Conservation (phyloP, 2,329 filamentous ascomycete genomes). For the Claviceps pusilla region DNA sequence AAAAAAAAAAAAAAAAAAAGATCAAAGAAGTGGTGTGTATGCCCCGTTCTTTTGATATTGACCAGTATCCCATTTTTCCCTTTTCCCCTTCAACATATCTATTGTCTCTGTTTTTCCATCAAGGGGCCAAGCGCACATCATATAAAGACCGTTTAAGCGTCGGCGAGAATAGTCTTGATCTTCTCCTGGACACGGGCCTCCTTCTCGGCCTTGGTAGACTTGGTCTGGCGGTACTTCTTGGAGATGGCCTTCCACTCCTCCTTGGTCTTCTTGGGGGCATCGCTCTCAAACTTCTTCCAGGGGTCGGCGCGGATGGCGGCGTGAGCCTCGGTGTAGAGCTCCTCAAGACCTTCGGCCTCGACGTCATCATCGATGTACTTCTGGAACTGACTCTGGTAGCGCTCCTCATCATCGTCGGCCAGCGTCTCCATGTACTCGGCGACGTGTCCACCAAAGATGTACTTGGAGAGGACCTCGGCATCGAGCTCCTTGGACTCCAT, state of each 20-base stretch:
- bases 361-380: constrained; percentile 96
- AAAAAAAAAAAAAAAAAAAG: not conserved
- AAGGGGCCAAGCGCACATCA: constrained; percentile 3
- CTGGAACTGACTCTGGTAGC: constrained; percentile 95
- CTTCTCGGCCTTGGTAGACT: constrained; percentile 75
- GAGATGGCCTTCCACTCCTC: constrained; percentile 93
- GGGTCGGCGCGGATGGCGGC: constrained; percentile 94
- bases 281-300: constrained; percentile 75
- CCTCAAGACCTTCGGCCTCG: constrained; percentile 93
- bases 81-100: not conserved
- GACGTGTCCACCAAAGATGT: constrained; percentile 97
- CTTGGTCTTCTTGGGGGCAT: constrained; percentile 84
- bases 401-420: constrained; percentile 98
- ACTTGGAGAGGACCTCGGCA: constrained; percentile 90
- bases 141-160: constrained; percentile 19
- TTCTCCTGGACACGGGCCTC: constrained; percentile 71
- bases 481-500: constrained; percentile 97
- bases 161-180: constrained; percentile 65
- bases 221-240: constrained; percentile 67
- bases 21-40: not conserved
- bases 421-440: constrained; percentile 99
- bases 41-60: not conserved
- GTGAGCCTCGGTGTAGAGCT: constrained; percentile 89
- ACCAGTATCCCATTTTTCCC: not conserved
- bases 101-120: not conserved